These are phyloP conservation scores for Barbatosphaeria neglecta DNA, from an alignment of 495 filamentous ascomycete species.

Conservation along the genomic window DNA sequence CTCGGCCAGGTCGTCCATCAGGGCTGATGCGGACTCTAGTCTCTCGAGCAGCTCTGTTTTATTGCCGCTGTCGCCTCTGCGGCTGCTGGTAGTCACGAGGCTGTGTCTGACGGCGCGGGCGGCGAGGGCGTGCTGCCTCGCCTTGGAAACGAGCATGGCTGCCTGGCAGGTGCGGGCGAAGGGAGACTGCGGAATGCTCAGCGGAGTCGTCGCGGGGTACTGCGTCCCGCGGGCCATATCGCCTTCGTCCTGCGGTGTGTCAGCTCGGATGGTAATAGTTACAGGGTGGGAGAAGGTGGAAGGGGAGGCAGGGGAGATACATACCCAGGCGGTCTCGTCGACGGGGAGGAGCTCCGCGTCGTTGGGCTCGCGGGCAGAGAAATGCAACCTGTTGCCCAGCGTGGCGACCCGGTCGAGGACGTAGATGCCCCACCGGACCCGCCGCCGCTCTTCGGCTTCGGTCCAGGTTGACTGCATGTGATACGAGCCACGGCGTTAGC, in stretches of 20 bases:
- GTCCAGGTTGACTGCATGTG: conserved; percentile 27
- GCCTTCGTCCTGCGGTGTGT: conserved; percentile 14
- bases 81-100: neutral
- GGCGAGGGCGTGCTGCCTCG: conserved; percentile 10
- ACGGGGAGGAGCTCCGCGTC: conserved; percentile 27
- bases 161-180: conserved; percentile 29
- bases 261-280: neutral
- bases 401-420: conserved; percentile 35
- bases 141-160: conserved; percentile 18
- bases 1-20: conserved; percentile 5
- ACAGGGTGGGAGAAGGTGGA: conserved; percentile 1
- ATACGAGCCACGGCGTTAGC: conserved; percentile 2
- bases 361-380: conserved; percentile 28
- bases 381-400: conserved; percentile 31
- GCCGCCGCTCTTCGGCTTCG: conserved; percentile 35
- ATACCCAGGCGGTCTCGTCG: conserved; percentile 34
- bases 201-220: conserved; percentile 8
- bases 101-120: neutral
- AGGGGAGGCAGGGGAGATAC: conserved; percentile 2
- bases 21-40: neutral
- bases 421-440: conserved; percentile 42
- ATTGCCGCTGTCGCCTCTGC: neutral
- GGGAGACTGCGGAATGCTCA: conserved; percentile 11
- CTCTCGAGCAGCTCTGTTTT: conserved; percentile 1
- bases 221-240: conserved; percentile 8